Evolutionary conservation across 1,284 basidiomycete species (phyloP), one percentile per base, ranked within the genome.

Genomic region (Apiotrichum sp.): DNA sequence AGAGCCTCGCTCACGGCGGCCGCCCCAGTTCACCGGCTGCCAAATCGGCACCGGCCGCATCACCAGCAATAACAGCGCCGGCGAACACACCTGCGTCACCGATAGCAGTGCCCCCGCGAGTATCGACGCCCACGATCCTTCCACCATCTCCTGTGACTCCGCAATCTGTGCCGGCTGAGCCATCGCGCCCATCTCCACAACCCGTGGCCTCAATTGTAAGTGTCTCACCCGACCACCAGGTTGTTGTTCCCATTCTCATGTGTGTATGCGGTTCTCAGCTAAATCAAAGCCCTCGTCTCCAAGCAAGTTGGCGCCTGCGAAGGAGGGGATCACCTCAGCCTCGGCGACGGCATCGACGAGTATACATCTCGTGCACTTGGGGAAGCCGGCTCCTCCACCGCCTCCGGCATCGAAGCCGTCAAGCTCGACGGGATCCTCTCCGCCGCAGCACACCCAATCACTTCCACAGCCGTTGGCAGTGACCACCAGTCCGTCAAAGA

Each of bases 1-100:
- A 73, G 61, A 67, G 50, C 38, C 60, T 73, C 11, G 58, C 67
- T 0, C 57, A 62, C n/a, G 55, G 47, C 34, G n/a, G 6, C 2
- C 16, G 39, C 22, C 35, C 36, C 36, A 38, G 36, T 38, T 7
- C 8, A 9, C 16, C 7, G 22, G 43, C 22, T 44, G 22, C 16
- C n/a, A 31, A 7, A 22, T 31, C 43, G 43, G 5, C 43, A 14
- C 40, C 40, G 34, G 9, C 14, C 5, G 14, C 45, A 8, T 32
- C 45, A 13, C n/a, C 43, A 31, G 43, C 43, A 4, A 10, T 14
- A 11, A 11, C 44, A 6, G 8, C 44, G 14, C 29, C 44, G 31
- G 8, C 44, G 29, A 6, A 16, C 16, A 6, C 10, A 33, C 9
- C 47, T n/a, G 16, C 16, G 47, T 31, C 47, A 32, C 10, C 34